Evolutionary conservation across 2,329 filamentous ascomycete genomes (phyloP), one percentile per base, ranked within the genome.

Genomic region (Fonsecaea nubica): DNA sequence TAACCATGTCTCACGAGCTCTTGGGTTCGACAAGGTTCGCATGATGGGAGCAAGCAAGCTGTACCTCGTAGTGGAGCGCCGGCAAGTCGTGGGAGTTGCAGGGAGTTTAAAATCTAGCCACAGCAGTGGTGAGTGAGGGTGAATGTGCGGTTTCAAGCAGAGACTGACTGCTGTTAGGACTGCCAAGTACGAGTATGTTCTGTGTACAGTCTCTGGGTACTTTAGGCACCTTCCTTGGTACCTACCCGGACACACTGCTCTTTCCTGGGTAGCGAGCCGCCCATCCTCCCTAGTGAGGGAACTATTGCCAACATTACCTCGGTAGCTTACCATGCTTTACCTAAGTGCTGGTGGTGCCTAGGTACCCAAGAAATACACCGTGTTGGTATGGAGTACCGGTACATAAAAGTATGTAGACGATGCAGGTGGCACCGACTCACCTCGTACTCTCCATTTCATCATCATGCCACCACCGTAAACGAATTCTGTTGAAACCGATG

Each of bases 1-100:
- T 10, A 21, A 12, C 18, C 45, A 25, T 50, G 45, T 25, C 45
- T 50, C 21, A 15, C 18, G 7, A 30, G 15, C 7, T 50, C 21
- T 50, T 12, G 45, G 25, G 21, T 50, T 50, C 45, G 45, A 50
- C 45, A 50, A 50, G 10, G 45, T 45, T 45, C 40, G n/a, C 38
- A 45, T n/a, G 40, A 13, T 45, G 40, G 8, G 30, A 10, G 45
- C 45, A 50, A 13, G 45, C 18, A 50, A 40, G 45, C 18, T 12
- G 18, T n/a, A n/a, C n/a, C n/a, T n/a, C n/a, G n/a, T 21, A 50
- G 45, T 25, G 45, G 45, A 50, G 45, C 10, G 18, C 18, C 18
- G 45, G 45, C 45, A 25, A 25, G 30, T 25, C 45, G 10, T 50
- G 25, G 45, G 45, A 50, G 45, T 7, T 45, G 42, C 45, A 9